phyloP scores from a whole-genome alignment of 306 rosid genomes.

The Sesbania bispinosa region DNA sequence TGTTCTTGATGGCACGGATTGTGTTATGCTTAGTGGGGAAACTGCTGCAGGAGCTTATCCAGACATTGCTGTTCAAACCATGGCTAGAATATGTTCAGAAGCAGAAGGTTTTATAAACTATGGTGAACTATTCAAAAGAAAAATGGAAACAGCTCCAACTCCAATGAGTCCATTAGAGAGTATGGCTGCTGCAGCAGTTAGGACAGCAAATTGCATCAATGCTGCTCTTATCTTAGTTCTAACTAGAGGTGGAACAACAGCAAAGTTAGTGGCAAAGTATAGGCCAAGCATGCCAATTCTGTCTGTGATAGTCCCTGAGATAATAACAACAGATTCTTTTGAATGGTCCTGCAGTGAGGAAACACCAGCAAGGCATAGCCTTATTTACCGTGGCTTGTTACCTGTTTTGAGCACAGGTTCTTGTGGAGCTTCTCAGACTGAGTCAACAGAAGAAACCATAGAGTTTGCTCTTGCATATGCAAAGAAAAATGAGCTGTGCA shows the following conservation, averaged over 20 bases:
- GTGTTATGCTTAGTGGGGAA: no score
- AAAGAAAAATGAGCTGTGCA: conserved; percentile 8
- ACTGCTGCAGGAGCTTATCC: conserved; percentile 42
- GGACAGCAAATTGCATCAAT: conserved; percentile 16
- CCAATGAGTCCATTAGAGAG: conserved; percentile 39
- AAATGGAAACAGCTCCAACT: neutral
- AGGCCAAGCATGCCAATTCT: conserved; percentile 59
- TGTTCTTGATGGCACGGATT: no score
- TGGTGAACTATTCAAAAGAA: conserved; percentile 13
- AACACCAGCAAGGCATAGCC: conserved; percentile 23
- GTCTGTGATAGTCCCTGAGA: conserved; percentile 43
- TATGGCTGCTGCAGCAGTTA: conserved; percentile 35
- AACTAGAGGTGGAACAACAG: conserved; percentile 39
- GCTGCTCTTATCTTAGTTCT: conserved; percentile 38
- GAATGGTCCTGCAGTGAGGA: conserved; percentile 39
- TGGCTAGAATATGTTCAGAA: conserved; percentile 36
- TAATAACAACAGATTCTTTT: conserved; percentile 39
- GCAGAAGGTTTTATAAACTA: conserved; percentile 28
- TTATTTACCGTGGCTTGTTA: conserved; percentile 7
- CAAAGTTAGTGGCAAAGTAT: conserved; percentile 53
- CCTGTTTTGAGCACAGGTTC: conserved; percentile 10
- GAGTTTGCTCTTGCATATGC: conserved; percentile 7
- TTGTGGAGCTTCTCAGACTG: neutral
- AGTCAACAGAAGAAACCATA: conserved; percentile 21
- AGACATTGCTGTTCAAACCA: conserved; percentile 34